These are phyloP conservation scores for Stropharia rugosoannulata DNA, from an alignment of 768 basidiomycete genomes.

Conservation along the genomic window DNA sequence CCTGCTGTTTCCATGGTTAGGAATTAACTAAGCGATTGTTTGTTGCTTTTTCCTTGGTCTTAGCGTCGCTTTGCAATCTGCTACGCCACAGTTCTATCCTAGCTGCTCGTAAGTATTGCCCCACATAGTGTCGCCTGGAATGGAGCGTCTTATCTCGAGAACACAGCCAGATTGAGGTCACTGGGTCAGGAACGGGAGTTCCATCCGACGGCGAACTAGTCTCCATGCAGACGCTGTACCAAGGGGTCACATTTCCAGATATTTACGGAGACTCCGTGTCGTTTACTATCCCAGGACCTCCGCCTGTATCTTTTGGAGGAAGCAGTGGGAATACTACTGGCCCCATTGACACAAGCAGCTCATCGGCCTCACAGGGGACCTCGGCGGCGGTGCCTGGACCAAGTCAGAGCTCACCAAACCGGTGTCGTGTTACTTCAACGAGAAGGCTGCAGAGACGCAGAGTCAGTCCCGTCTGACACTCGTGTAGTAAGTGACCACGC, in stretches of 20 bases:
- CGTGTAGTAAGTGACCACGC: conserved; percentile 10
- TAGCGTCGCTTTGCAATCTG: conserved; percentile 46
- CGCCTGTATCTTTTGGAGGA: conserved; percentile 28
- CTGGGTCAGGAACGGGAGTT: conserved; percentile 33
- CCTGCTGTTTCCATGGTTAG: background rate
- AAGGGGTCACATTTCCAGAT: conserved; percentile 32
- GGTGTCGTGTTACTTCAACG: conserved; percentile 23
- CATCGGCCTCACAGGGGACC: conserved; percentile 3
- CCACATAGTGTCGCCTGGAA: conserved; percentile 5
- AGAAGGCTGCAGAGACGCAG: conserved; percentile 15
- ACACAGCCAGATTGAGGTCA: conserved; percentile 33
- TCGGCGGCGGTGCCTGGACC: conserved; percentile 13
- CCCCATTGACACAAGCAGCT: conserved; percentile 1
- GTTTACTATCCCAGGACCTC: conserved; percentile 37
- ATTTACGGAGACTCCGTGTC: conserved; percentile 32
- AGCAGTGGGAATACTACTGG: conserved; percentile 15
- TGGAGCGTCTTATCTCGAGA: conserved; percentile 4
- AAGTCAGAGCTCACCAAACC: conserved; percentile 9
- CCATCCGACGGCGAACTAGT: conserved; percentile 33
- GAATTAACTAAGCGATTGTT: conserved; percentile 4
- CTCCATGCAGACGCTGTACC: conserved; percentile 34
- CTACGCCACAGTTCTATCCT: conserved; percentile 44
- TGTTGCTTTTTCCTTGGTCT: conserved; percentile 4
- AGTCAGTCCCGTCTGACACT: conserved; percentile 7
- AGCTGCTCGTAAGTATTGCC: conserved; percentile 43